phyloP scores from a whole-genome alignment of 805 yeast genomes.

The Saccharomycopsis olivae region DNA sequence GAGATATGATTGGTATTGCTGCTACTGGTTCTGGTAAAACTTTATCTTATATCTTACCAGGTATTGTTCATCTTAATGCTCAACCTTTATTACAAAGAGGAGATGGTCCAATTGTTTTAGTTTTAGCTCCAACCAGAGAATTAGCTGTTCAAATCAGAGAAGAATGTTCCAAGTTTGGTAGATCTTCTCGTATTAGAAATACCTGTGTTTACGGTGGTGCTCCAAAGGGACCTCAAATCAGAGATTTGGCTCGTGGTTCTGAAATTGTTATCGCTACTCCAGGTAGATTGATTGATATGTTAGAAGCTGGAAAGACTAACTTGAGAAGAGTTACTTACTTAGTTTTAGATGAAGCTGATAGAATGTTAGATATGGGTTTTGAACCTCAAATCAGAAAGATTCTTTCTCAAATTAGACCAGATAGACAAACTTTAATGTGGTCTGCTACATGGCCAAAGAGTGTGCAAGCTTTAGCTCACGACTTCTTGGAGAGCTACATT shows the following conservation, averaged over 20 bases:
- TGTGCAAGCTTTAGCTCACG: conserved; percentile 86
- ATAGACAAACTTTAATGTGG: conserved; percentile 99
- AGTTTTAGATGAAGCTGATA: conserved; percentile 97
- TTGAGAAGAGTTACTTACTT: conserved; percentile 92
- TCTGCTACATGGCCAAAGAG: conserved; percentile 99
- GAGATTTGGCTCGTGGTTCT: conserved; percentile 90
- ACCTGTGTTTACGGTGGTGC: conserved; percentile 99
- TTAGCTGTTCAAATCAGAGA: conserved; percentile 94
- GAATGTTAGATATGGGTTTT: conserved; percentile 99
- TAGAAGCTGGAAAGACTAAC: conserved; percentile 90
- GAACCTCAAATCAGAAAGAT: conserved; percentile 99
- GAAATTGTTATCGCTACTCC: conserved; percentile 98
- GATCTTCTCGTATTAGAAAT: conserved; percentile 86
- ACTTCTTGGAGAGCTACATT: conserved; percentile 84
- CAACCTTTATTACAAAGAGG: conserved; percentile 90
- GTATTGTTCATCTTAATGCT: conserved; percentile 95
- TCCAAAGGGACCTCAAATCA: conserved; percentile 94
- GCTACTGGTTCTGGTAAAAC: conserved; percentile 99
- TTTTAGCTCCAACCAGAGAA: conserved; percentile 97
- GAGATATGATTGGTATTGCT: conserved; percentile 98
- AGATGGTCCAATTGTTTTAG: conserved; percentile 95
- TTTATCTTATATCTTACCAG: conserved; percentile 90
- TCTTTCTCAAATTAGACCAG: conserved; percentile 97
- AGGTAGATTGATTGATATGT: conserved; percentile 97
- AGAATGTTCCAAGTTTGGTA: conserved; percentile 93